Conservation (phyloP, 495 filamentous ascomycete species). For the Aspergillus conjunctus region DNA sequence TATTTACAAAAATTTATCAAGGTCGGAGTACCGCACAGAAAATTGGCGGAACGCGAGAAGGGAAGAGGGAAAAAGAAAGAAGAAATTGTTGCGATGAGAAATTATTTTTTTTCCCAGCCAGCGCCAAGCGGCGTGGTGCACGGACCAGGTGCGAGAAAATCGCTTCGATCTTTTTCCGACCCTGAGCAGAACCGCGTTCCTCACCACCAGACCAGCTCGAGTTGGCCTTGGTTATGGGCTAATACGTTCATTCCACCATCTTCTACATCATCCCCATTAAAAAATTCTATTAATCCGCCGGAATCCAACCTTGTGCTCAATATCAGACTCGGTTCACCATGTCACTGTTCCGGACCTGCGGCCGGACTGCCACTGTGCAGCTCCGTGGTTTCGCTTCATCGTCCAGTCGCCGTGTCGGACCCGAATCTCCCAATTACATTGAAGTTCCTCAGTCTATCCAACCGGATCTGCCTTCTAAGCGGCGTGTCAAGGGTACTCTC, state of each 20-base stretch:
- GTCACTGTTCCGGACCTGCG: conserved; percentile 44
- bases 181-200: conserved; percentile 24
- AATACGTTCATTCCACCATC: not conserved
- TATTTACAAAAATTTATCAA: conserved; percentile 32
- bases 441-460: conserved; percentile 61
- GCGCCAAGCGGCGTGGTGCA: conserved; percentile 45
- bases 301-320: no score
- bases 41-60: conserved; percentile 42
- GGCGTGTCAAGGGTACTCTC: conserved; percentile 67
- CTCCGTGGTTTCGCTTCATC: conserved; percentile 48
- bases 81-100: conserved; percentile 27
- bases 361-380: conserved; percentile 45
- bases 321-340: conserved; percentile 25
- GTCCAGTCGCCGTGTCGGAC: conserved; percentile 47
- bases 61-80: conserved; percentile 37
- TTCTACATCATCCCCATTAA: not conserved
- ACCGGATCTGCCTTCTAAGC: conserved; percentile 46
- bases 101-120: conserved; percentile 40
- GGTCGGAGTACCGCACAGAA: conserved; percentile 36
- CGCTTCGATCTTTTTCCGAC: conserved; percentile 45
- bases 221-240: conserved; percentile 16
- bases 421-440: conserved; percentile 75
- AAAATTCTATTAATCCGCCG: not conserved
- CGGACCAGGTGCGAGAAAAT: conserved; percentile 46
- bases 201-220: conserved; percentile 12